phyloP scores from a whole-genome alignment of 2,329 filamentous ascomycete species.

The Diaporthe aspalathi region DNA sequence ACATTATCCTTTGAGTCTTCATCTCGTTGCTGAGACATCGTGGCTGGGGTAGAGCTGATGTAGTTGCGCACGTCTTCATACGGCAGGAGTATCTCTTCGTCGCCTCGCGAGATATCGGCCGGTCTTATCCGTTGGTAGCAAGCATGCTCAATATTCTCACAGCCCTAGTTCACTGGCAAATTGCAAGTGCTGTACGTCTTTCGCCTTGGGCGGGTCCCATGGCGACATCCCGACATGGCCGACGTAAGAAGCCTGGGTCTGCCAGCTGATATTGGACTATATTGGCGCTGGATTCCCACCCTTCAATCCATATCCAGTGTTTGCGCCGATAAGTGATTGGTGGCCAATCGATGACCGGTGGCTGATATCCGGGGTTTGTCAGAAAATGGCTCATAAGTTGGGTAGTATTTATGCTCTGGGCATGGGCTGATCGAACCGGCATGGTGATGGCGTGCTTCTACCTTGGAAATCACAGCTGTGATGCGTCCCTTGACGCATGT shows the following conservation, averaged over 20 bases:
- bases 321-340: neutral
- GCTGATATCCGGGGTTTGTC: neutral
- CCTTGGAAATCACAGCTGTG: too few species aligned
- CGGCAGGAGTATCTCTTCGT: neutral
- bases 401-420: too few species aligned
- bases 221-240: neutral
- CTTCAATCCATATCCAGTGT: neutral
- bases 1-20: neutral
- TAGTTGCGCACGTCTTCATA: too few species aligned
- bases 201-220: conserved; percentile 23
- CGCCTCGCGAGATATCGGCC: neutral
- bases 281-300: neutral
- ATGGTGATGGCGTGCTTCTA: too few species aligned
- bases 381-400: neutral
- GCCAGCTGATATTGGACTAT: neutral
- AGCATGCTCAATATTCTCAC: neutral
- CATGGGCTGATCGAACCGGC: too few species aligned
- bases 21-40: neutral
- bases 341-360: neutral
- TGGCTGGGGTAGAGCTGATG: neutral
- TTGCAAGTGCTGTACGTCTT: neutral
- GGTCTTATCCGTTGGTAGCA: neutral
- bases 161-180: neutral
- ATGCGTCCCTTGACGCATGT: too few species aligned
- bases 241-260: neutral